Conservation (phyloP, 2,329 filamentous ascomycete genomes). For the Aureobasidium sp. region DNA sequence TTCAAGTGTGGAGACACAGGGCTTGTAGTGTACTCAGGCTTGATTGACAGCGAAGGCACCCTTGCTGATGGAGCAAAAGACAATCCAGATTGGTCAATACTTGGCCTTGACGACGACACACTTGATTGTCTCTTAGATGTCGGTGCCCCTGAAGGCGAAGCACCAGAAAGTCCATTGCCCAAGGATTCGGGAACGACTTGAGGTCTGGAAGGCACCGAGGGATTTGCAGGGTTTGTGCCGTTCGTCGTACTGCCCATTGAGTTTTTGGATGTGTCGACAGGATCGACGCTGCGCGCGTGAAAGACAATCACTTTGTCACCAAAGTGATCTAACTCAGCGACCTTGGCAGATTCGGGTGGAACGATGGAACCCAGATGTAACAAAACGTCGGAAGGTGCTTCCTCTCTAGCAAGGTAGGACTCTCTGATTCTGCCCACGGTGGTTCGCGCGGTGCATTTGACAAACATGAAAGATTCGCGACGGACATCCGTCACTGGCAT, state of each 20-base stretch:
- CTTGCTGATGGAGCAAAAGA: background rate
- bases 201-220: background rate
- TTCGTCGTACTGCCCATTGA: background rate
- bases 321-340: background rate
- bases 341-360: background rate
- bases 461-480: conserved; percentile 28
- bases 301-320: background rate
- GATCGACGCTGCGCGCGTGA: background rate
- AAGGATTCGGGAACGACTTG: background rate
- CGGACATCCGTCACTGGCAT: conserved; percentile 16
- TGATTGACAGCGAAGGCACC: background rate
- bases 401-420: conserved; percentile 15
- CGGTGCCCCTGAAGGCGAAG: background rate
- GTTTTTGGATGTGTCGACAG: background rate
- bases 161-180: background rate
- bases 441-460: conserved; percentile 27
- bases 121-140: background rate
- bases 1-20: background rate
- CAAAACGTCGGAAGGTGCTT: background rate
- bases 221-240: background rate
- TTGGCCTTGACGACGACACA: background rate
- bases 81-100: background rate
- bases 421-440: conserved; percentile 18
- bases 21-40: background rate
- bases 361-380: background rate